These are phyloP conservation scores for Citrus inodora DNA, from an alignment of 345 rosid genomes.

Conservation along the genomic window DNA sequence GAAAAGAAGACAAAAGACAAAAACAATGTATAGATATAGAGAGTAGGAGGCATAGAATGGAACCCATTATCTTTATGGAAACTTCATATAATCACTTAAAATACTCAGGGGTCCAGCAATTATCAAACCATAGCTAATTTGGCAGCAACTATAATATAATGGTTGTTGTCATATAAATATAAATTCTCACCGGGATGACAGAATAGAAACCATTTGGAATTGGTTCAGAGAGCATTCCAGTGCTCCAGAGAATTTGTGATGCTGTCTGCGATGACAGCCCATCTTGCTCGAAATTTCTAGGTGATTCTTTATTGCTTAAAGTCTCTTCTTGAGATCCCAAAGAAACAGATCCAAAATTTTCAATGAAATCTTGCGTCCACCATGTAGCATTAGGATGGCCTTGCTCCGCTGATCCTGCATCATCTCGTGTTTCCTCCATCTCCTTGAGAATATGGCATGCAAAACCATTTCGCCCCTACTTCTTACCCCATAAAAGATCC, in stretches of 20 bases:
- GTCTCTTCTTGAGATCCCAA: slow-evolving; percentile 67
- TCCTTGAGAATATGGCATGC: slow-evolving; percentile 45
- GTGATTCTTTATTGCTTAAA: slow-evolving; percentile 53
- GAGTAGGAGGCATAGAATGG: background rate
- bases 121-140: background rate
- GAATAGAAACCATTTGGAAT: slow-evolving; percentile 95
- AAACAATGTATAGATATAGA: background rate
- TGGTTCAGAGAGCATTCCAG: slow-evolving; percentile 72
- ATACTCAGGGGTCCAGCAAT: background rate
- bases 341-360: slow-evolving; percentile 67
- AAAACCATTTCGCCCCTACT: slow-evolving; percentile 59
- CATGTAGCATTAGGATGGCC: slow-evolving; percentile 66
- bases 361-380: slow-evolving; percentile 92
- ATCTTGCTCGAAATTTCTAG: slow-evolving; percentile 61
- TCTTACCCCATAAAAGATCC: slow-evolving; percentile 53
- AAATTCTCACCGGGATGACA: slow-evolving; percentile 58
- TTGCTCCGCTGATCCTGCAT: slow-evolving; percentile 60
- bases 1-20: background rate
- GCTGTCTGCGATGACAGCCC: slow-evolving; percentile 61
- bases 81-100: background rate
- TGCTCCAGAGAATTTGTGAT: slow-evolving; percentile 88
- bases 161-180: background rate
- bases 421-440: slow-evolving; percentile 85
- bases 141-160: background rate
- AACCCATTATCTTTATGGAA: background rate